Percentiles rank a stretch among this genome's conserved stretches.
These are phyloP conservation scores for Chrysoporthe cubensis DNA, from an alignment of 2,329 filamentous ascomycete genomes.

Conservation along the genomic window DNA sequence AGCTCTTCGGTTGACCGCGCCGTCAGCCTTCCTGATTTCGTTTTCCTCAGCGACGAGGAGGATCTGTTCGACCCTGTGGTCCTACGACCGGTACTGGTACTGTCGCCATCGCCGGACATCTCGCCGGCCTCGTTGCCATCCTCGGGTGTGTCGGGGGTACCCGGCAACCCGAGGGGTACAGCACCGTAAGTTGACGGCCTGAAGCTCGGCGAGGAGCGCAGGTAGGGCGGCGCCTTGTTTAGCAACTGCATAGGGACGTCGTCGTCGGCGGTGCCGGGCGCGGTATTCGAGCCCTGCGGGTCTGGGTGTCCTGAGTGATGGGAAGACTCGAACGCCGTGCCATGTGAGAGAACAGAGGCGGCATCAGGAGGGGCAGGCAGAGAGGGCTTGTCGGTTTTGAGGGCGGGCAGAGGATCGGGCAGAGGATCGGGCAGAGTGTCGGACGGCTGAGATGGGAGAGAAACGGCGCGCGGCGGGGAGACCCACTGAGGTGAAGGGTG, in stretches of 20 bases:
- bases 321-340: conserved; percentile 21
- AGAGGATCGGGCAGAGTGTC: conserved; percentile 7
- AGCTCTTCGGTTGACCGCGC: conserved; percentile 51
- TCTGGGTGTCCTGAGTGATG: conserved; percentile 14
- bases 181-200: conserved; percentile 40
- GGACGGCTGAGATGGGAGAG: conserved; percentile 19
- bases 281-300: conserved; percentile 19
- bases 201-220: conserved; percentile 39
- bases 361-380: conserved; percentile 18
- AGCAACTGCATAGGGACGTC: conserved; percentile 29
- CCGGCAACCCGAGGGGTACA: conserved; percentile 32
- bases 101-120: conserved; percentile 25
- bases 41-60: conserved; percentile 23
- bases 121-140: conserved; percentile 23
- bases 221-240: conserved; percentile 34
- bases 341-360: conserved; percentile 24
- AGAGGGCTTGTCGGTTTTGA: conserved; percentile 25
- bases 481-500: conserved; percentile 24
- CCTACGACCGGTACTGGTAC: background rate
- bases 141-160: conserved; percentile 17
- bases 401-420: conserved; percentile 11
- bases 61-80: conserved; percentile 19
- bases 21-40: conserved; percentile 5
- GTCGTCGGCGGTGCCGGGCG: conserved; percentile 6
- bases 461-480: conserved; percentile 20